Conservation (phyloP, 2,329 filamentous ascomycete genomes). For the Ascochyta fabae region DNA sequence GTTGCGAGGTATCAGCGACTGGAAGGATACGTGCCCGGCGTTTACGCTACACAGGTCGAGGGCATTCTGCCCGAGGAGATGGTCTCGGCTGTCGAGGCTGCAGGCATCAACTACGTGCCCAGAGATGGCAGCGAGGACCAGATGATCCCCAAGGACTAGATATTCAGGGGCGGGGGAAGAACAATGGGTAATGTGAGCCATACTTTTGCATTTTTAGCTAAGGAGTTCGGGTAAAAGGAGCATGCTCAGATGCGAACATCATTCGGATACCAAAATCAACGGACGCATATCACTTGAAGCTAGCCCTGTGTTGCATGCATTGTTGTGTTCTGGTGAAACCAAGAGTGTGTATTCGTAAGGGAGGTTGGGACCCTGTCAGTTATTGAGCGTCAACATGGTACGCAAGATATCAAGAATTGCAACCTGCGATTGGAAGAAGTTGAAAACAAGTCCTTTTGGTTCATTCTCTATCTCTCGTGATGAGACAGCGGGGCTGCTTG, state of each 20-base stretch:
- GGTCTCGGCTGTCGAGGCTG: conserved; percentile 62
- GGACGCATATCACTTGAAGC: background rate
- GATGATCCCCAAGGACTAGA: conserved; percentile 42
- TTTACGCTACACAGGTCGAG: conserved; percentile 94
- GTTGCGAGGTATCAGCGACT: conserved; percentile 96
- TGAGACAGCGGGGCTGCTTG: too few species aligned
- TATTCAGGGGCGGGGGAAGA: too few species aligned
- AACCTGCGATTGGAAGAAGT: too few species aligned
- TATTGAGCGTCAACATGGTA: too few species aligned
- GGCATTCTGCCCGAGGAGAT: conserved; percentile 71
- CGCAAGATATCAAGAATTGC: too few species aligned
- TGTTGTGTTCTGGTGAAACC: too few species aligned
- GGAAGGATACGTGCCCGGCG: conserved; percentile 83
- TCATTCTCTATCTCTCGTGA: too few species aligned
- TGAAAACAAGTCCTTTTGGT: too few species aligned
- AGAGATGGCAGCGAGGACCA: conserved; percentile 48
- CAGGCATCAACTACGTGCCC: conserved; percentile 67
- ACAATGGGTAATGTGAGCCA: background rate
- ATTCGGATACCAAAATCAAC: conserved; percentile 8
- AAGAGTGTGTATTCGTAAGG: too few species aligned
- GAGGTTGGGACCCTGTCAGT: too few species aligned
- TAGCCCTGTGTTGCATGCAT: too few species aligned
- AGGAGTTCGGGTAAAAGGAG: conserved; percentile 30
- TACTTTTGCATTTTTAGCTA: conserved; percentile 32
- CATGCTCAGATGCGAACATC: conserved; percentile 7